Conservation (phyloP, 495 filamentous ascomycete species). For the Achaetomiella virescens region DNA sequence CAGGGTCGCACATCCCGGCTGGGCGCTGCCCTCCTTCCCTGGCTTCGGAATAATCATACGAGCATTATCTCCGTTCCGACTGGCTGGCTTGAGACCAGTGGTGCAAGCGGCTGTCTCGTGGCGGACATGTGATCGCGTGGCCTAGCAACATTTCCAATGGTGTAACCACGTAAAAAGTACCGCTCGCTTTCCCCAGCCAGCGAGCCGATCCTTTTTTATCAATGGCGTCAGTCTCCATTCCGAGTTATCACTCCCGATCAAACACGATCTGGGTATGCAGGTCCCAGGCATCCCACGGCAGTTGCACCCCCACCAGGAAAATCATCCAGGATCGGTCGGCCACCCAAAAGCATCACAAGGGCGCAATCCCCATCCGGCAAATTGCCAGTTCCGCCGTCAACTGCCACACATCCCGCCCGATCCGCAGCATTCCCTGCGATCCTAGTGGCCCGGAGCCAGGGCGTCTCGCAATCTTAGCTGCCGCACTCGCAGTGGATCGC, state of each 20-base stretch:
- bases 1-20: too few relatives aligned
- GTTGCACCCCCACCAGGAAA: conserved; percentile 7
- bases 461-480: conserved; percentile 6
- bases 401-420: conserved; percentile 7
- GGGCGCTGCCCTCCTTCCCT: too few relatives aligned
- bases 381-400: conserved; percentile 21
- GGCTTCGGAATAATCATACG: too few relatives aligned
- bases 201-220: neutral
- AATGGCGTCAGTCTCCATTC: neutral
- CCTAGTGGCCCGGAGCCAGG: conserved; percentile 24
- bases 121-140: too few relatives aligned
- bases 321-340: conserved; percentile 6
- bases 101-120: too few relatives aligned
- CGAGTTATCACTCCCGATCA: conserved; percentile 6
- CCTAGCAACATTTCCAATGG: too few relatives aligned
- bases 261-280: conserved; percentile 22
- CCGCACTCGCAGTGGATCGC: conserved; percentile 4
- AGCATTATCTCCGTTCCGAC: too few relatives aligned
- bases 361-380: conserved; percentile 24
- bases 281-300: conserved; percentile 15
- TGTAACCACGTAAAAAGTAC: neutral
- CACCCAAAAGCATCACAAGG: neutral
- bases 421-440: conserved; percentile 16
- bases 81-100: too few relatives aligned
- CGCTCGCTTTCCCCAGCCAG: neutral